Base-by-base conservation (phyloP, 164 flowering plant genomes). In the Umbilicus rupestris region DNA sequence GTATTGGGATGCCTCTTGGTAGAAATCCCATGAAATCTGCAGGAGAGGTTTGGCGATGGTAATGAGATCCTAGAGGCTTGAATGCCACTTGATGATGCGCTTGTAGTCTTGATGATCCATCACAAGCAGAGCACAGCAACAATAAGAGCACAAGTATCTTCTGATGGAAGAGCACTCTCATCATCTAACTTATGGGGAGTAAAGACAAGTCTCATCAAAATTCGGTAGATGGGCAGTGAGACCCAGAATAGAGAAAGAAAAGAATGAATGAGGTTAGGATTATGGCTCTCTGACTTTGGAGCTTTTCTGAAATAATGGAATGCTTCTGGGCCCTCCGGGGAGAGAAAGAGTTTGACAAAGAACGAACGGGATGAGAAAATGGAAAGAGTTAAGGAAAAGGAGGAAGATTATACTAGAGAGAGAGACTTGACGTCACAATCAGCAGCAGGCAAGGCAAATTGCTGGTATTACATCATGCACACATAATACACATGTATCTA, bases 1-100 rank as follows among this genome's bases (percentile, higher is more conserved):
- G 90, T 31, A 82, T 73, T 3, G 86, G 85, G 17, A 73, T 64
- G 24, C 79, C 79, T 71, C 77, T 85, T 0, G 96, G 96, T 79
- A 89, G 72, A 78, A 75, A 89, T 29, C 82, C 84, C 62, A 77
- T 70, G 76, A 79, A 85, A 20, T 39, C 60, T 11, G 60, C 11
- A 6, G 57, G 28, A 24, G 28, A 12, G 22, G 22, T 19, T 52
- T 26, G 60, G 3, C 14, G 33, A 55, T 55, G 60, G 19, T 55
- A 28, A 15, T n/a, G 60, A 26, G 60, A 17, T 55, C 60, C 28
- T 14, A 28, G 16, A 28, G 33, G 33, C 8, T 14, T 28, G 19
- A 26, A 55, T 55, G n/a, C 60, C 16, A 55, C 60, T 28, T 55
- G 60, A 28, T 55, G 17, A 22, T n/a, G n/a, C n/a, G 28, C 60